Percentiles rank a stretch among this genome's conserved stretches.
phyloP scores from a whole-genome alignment of 192 early-diverging fungal genomes.

The Coemansia sp. region DNA sequence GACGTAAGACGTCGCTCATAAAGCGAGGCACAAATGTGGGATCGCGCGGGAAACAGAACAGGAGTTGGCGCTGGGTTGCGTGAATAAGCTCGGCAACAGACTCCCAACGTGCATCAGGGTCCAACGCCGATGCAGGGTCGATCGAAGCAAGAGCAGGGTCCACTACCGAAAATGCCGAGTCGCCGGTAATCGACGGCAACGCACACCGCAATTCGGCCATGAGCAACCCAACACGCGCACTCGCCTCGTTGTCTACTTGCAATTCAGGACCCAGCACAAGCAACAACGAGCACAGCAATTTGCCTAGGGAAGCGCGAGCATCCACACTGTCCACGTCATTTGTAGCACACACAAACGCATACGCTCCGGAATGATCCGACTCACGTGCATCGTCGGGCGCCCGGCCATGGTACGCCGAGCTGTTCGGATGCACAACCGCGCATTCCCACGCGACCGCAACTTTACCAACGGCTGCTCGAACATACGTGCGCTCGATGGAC shows the following conservation, averaged over 20 bases:
- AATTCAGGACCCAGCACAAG: conserved; percentile 93
- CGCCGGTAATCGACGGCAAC: conserved; percentile 19
- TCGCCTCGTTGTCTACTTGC: conserved; percentile 63
- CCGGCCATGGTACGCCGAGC: conserved; percentile 33
- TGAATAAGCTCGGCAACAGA: conserved; percentile 26
- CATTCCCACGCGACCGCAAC: conserved; percentile 55
- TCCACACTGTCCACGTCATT: conserved; percentile 56
- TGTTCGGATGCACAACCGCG: conserved; percentile 57
- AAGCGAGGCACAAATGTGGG: conserved; percentile 15
- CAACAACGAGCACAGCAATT: conserved; percentile 84
- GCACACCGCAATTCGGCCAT: conserved; percentile 80
- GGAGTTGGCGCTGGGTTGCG: conserved; percentile 40
- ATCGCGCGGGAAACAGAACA: conserved; percentile 25
- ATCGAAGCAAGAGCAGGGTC: no score
- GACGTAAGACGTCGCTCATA: conserved; percentile 25
- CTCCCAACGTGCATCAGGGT: conserved; percentile 45
- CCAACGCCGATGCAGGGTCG: not conserved
- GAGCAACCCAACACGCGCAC: conserved; percentile 78
- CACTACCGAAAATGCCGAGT: not conserved
- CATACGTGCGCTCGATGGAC: conserved; percentile 2
- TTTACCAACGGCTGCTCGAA: conserved; percentile 29
- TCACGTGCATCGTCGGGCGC: conserved; percentile 15
- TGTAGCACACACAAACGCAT: conserved; percentile 53
- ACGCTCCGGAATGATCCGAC: conserved; percentile 8
- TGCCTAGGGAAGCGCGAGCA: conserved; percentile 69